Evolutionary conservation across 2,329 filamentous ascomycete genomes (phyloP).

Genomic region (Thielaviopsis punctulata): DNA sequence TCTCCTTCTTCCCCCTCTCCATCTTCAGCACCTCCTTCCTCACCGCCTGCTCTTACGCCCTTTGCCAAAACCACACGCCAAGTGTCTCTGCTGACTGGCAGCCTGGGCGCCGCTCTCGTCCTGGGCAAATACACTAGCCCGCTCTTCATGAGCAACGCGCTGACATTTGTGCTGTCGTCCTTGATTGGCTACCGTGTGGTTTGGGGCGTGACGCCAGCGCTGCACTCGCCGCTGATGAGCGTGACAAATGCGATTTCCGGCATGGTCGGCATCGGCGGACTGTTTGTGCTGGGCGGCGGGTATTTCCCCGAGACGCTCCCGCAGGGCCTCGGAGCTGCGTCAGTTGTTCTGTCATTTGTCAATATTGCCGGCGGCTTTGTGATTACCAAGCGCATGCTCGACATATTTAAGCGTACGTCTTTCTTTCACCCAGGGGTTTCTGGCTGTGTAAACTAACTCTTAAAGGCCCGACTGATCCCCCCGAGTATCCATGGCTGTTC

Average conservation of each 20-base stretch:
- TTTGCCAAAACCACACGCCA: constrained; percentile 68
- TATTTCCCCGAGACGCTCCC: constrained; percentile 62
- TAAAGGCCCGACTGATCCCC: constrained; percentile 59
- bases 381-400: constrained; percentile 83
- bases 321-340: constrained; percentile 59
- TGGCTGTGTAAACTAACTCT: background rate
- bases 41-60: constrained; percentile 53
- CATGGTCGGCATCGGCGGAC: constrained; percentile 75
- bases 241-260: constrained; percentile 85
- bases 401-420: constrained; percentile 61
- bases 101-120: constrained; percentile 58
- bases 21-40: constrained; percentile 31
- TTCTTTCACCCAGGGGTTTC: background rate
- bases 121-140: constrained; percentile 69
- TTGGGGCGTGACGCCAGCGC: constrained; percentile 68
- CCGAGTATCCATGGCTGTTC: constrained; percentile 79
- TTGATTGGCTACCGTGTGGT: constrained; percentile 78
- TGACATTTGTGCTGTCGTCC: constrained; percentile 69
- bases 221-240: constrained; percentile 82
- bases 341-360: constrained; percentile 71
- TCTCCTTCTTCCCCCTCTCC: constrained; percentile 11
- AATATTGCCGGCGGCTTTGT: constrained; percentile 82
- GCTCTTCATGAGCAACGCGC: constrained; percentile 74
- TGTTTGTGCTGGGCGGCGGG: constrained; percentile 78
- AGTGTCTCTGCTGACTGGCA: constrained; percentile 56